A percentile compares a stretch with the other conserved stretches of the same genome.
phyloP scores from a whole-genome alignment of 352 stramenopile species.

The Thraustochytrium striatum region DNA sequence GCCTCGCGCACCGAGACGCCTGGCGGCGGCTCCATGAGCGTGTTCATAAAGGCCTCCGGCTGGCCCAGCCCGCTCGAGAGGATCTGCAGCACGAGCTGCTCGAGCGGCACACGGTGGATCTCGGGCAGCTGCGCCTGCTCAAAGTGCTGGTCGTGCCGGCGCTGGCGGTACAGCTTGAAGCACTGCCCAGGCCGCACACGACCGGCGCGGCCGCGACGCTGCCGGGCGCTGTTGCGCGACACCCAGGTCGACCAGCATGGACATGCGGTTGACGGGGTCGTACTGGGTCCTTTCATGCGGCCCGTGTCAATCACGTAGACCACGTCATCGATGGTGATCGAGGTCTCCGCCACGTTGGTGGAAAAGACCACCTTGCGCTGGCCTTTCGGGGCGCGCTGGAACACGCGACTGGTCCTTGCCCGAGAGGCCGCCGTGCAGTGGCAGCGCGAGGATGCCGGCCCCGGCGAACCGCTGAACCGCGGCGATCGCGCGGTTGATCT shows the following conservation, averaged over 20 bases:
- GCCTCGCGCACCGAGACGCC: slow-evolving; percentile 23
- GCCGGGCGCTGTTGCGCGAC: slow-evolving; percentile 62
- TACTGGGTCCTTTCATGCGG: slow-evolving; percentile 77
- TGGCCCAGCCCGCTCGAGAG: slow-evolving; percentile 73
- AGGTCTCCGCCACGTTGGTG: slow-evolving; percentile 95
- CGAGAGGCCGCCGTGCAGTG: slow-evolving; percentile 87
- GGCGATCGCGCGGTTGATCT: slow-evolving; percentile 69
- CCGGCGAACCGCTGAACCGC: slow-evolving; percentile 37
- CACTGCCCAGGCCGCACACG: slow-evolving; percentile 79
- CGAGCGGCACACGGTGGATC: slow-evolving; percentile 90
- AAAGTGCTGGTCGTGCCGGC: slow-evolving; percentile 62
- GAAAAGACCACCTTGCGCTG: slow-evolving; percentile 80
- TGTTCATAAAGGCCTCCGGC: slow-evolving; percentile 35
- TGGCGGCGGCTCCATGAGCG: slow-evolving; percentile 37
- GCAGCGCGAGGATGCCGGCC: slow-evolving; percentile 64
- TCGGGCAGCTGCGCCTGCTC: slow-evolving; percentile 72
- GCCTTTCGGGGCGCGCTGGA: slow-evolving; percentile 62
- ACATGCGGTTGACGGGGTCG: slow-evolving; percentile 67
- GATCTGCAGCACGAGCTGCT: slow-evolving; percentile 91
- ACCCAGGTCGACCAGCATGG: slow-evolving; percentile 69
- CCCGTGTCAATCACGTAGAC: slow-evolving; percentile 77
- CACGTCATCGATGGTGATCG: slow-evolving; percentile 89
- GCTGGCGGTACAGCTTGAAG: slow-evolving; percentile 80
- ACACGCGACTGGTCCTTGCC: slow-evolving; percentile 88
- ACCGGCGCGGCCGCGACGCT: slow-evolving; percentile 77